These are phyloP conservation scores for Termitomyces sp. DNA, from an alignment of 768 basidiomycete species.

Conservation along the genomic window DNA sequence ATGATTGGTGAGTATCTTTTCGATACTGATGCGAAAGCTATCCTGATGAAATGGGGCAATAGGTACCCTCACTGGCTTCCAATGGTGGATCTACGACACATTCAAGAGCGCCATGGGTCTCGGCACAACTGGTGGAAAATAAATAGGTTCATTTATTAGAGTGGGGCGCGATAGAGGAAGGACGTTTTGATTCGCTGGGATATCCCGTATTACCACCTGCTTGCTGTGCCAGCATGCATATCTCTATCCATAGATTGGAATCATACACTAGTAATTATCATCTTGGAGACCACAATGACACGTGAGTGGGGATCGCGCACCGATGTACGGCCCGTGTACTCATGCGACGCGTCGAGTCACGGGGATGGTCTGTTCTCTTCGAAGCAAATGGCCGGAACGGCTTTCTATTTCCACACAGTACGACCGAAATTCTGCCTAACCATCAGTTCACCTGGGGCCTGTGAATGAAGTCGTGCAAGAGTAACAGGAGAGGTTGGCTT, in stretches of 20 bases:
- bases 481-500: background rate
- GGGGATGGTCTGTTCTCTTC: background rate
- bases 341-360: background rate
- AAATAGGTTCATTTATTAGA: constrained; percentile 20
- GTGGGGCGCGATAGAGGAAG: background rate
- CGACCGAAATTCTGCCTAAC: background rate
- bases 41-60: background rate
- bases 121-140: constrained; percentile 88
- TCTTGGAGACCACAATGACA: background rate
- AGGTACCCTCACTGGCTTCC: constrained; percentile 65
- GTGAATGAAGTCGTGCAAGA: background rate
- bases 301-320: no score
- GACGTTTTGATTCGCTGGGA: constrained; percentile 3
- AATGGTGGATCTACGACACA: constrained; percentile 92
- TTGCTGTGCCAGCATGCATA: constrained; percentile 5
- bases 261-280: constrained; percentile 6
- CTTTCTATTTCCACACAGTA: background rate
- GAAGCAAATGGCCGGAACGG: no score
- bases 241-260: constrained; percentile 8
- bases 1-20: constrained; percentile 61
- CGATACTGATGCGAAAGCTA: background rate
- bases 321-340: no score
- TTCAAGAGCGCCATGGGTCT: constrained; percentile 84
- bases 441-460: background rate
- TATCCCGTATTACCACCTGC: constrained; percentile 4